Evolutionary conservation across 805 yeast genomes (phyloP), one percentile per base, ranked within the genome.

Genomic region (Sugiyamaella qingdaonensis): DNA sequence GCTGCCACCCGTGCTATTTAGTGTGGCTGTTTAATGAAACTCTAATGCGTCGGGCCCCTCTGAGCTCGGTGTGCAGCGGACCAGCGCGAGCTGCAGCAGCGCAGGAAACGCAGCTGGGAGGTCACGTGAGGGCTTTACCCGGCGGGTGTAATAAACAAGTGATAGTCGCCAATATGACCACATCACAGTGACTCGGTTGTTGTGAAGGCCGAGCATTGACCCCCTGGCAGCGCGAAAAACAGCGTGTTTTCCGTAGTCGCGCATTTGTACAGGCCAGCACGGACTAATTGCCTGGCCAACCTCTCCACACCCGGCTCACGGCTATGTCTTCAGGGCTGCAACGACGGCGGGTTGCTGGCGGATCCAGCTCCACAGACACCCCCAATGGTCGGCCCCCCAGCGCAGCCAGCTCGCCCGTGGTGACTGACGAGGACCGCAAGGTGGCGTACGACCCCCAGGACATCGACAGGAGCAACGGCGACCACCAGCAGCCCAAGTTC

Each of bases 361-460:
- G 48, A 11, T 43, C 47, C 33, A 16, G 18, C 27, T 11, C 44
- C 54, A 43, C 14, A 16, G 46, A 34, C 27, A 36, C 42, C 31
- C 10, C 21, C 24, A 16, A 19, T n/a, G 45, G 54, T 4, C 41
- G 29, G 11, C 36, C 13, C 18, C 33, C 47, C 39, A 19, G 45
- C 37, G 13, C 48, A 14, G 37, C 43, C 16, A 41, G 29, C n/a
- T 24, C 35, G n/a, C 35, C 45, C 4, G 41, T 41, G 9, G 37
- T 36, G 16, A 16, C 51, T 5, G 45, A 51, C 21, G 43, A 52
- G 16, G 56, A 61, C 44, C 89, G 82, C 63, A 85, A 82, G 66
- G 78, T 89, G 53, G 96, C 90, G 4, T 85, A 82, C 63, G 98
- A 91, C 68, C 90, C 95, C 27, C 76, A 79, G 32, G 91, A 85